Base-by-base conservation (phyloP, 805 yeast species). In the Candida taoyuanica region DNA sequence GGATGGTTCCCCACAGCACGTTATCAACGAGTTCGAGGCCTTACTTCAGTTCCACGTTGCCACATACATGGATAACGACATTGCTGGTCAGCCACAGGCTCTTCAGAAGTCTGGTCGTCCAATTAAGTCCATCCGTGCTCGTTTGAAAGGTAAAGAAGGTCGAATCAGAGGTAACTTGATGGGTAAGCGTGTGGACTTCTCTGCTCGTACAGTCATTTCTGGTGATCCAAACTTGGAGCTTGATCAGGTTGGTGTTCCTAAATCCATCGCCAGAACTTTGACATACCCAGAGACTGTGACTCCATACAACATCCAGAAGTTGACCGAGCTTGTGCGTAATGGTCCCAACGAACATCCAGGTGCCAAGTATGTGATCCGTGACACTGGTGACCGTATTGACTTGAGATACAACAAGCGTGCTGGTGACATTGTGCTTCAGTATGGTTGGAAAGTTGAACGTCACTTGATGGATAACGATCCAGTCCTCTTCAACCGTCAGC, bases 261-360 rank as follows among this genome's bases (percentile, higher is more conserved):
- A 85, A 53, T 84, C 95, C 29, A 93, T 93, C 65, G 98, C 99
- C 1, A 79, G 93, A 58, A 91, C 98, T 2, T 70, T 93, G 46
- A 81, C 97, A 0, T 93, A 93, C 58, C 99, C 99, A 9, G 99
- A 93, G 63, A 84, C 88, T 40, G 98, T 93, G 18, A 93, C 99
- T 3, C 98, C 98, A 6, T 93, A 87, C 65, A 93, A 93, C 60
- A 93, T 93, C 51, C 96, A 93, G 61, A 78, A 85, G 49, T 71
- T 93, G 53, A 91, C 98, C 2, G 95, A 87, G 62, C 73, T 80
- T 52, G 98, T 93, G 17, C 83, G 96, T 50, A 93, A 93, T 63
- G 99, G 99, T 46, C 98, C 98, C 20, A 93, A 91, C 60, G 98
- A 93, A 63, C 98, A 93, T 58, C 99, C 99, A 2, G 99, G 99